Conservation (phyloP, 1,139 yeast genomes). For the Nakaseomyces kungkrabaensis region DNA sequence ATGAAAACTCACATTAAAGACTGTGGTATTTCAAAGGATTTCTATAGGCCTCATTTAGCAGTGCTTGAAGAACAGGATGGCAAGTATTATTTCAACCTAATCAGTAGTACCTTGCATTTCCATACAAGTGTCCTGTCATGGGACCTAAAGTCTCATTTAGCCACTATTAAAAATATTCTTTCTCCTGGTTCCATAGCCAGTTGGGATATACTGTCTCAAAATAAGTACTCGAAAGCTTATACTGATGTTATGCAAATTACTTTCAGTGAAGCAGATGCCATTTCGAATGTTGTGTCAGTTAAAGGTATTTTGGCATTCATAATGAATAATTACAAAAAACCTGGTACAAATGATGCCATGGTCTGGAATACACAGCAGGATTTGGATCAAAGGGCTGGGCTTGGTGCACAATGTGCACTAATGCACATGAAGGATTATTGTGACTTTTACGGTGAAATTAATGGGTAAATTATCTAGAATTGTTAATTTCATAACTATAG, state of each 20-base stretch:
- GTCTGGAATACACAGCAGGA: background rate
- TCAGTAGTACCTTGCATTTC: slow-evolving; percentile 1
- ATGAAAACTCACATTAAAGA: slow-evolving; percentile 1
- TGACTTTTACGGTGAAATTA: background rate
- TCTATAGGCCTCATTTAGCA: slow-evolving; percentile 2
- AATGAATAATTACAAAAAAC: slow-evolving; percentile 6
- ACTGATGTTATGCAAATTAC: slow-evolving; percentile 1
- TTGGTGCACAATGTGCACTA: background rate
- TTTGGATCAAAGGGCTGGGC: background rate
- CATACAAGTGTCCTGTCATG: slow-evolving; percentile 1
- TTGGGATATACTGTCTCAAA: slow-evolving; percentile 3
- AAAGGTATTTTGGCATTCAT: slow-evolving; percentile 1
- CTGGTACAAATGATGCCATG: background rate
- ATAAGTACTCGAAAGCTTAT: background rate
- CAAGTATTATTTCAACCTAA: background rate
- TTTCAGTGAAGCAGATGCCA: slow-evolving; percentile 1
- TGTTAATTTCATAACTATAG: no score
- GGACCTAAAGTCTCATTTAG: background rate
- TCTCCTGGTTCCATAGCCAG: slow-evolving; percentile 3
- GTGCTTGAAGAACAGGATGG: slow-evolving; percentile 1
- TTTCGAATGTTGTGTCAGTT: background rate
- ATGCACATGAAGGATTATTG: background rate
- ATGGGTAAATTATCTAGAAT: background rate
- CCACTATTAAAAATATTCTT: slow-evolving; percentile 2
- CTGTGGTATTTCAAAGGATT: slow-evolving; percentile 3